Base-by-base conservation (phyloP, 768 basidiomycete genomes). In the Pleurotus djamor region DNA sequence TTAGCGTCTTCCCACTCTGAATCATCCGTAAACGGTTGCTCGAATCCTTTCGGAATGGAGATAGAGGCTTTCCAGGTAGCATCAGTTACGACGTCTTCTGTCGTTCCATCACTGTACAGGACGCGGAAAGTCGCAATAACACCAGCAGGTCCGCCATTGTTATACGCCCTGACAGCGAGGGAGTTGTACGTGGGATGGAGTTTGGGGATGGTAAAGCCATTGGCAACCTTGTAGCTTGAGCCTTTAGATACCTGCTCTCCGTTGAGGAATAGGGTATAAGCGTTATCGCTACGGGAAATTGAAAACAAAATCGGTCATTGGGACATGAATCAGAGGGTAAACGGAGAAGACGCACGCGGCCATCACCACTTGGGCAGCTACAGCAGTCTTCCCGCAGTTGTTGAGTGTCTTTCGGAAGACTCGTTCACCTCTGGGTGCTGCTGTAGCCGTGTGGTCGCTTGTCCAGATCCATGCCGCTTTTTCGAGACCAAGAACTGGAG, bases 21-120 rank as follows among this genome's bases (percentile, higher is more conserved):
- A 58, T 73, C 75, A 55, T 75, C 68, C 34, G 66, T 71, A 1
- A 61, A 68, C 4, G 68, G 61, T 14, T 68, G 61, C 57, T 74
- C 62, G 61, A 72, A 76, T 2, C 71, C 72, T 3, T 62, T 52
- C 1, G 71, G 69, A 3, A 66, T 63, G 4, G 7, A 10, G 28
- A 41, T 21, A 32, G 43, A 48, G n/a, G 66, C 64, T 41, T 66
- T 67, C 69, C 70, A 73, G 2, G 60, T 58, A 14, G 62, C 55
- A 33, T 73, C 70, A 0, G 67, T 66, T 2, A 64, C 51, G 0
- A 73, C 33, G 1, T 60, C 51, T 13, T 58, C 37, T 9, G 52
- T 63, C 6, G 61, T 61, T 5, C 68, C 69, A 54, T 71, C 72
- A 0, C 64, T 58, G 48, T 65, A 71, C 4, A 62, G 45, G 33